Conservation (phyloP, 768 basidiomycete genomes). For the Serendipita sp. region DNA sequence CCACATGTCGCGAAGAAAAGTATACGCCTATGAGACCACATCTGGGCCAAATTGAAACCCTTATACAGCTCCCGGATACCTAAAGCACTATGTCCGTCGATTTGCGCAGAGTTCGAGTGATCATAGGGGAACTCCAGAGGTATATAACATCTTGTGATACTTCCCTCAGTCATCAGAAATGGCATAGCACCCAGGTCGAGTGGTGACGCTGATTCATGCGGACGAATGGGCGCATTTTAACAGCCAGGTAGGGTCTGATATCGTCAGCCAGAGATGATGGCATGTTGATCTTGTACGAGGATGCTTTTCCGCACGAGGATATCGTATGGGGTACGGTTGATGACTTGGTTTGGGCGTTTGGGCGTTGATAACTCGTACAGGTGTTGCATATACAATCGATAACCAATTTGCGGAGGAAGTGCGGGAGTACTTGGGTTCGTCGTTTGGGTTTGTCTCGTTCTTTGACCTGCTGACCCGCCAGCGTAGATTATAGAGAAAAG, state of each 20-base stretch:
- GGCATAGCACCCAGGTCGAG: slow-evolving; percentile 47
- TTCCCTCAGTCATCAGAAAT: slow-evolving; percentile 27
- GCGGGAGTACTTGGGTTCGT: slow-evolving; percentile 63
- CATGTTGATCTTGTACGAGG: slow-evolving; percentile 26
- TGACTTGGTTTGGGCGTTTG: not conserved
- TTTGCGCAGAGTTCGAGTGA: slow-evolving; percentile 89
- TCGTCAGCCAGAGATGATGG: slow-evolving; percentile 11
- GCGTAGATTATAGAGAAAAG: slow-evolving; percentile 71
- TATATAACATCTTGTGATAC: slow-evolving; percentile 15
- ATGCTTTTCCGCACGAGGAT: slow-evolving; percentile 55
- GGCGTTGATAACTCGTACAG: slow-evolving; percentile 22
- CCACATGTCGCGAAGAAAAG: slow-evolving; percentile 61
- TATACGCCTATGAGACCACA: slow-evolving; percentile 17
- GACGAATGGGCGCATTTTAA: slow-evolving; percentile 76
- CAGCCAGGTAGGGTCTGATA: slow-evolving; percentile 32
- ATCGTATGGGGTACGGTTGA: slow-evolving; percentile 59
- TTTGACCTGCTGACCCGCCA: not conserved
- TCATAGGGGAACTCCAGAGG: slow-evolving; percentile 81
- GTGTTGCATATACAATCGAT: slow-evolving; percentile 79
- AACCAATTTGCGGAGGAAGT: slow-evolving; percentile 59
- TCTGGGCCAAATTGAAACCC: not conserved
- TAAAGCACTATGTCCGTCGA: slow-evolving; percentile 80
- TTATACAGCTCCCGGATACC: slow-evolving; percentile 62
- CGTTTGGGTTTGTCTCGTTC: not conserved
- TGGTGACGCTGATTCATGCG: slow-evolving; percentile 79